Base-by-base conservation (phyloP, 305 asterid species). In the Fraxinus sp. region DNA sequence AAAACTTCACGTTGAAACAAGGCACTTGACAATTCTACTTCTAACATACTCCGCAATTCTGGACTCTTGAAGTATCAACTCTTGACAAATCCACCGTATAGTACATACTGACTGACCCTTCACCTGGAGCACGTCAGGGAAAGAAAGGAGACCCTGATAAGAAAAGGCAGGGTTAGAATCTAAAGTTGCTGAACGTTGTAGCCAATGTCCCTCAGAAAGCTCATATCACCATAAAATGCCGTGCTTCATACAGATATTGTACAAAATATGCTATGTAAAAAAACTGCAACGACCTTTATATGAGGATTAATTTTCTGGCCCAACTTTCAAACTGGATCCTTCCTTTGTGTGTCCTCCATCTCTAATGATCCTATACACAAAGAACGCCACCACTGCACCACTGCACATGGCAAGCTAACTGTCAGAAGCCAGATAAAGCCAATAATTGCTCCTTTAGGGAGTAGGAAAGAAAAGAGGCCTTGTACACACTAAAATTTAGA, bases 361-460 rank as follows among this genome's bases (percentile, higher is more conserved):
- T 64, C 22, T 91, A 16, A 88, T 20, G 84, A 91, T 89, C 91
- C 98, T 91, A 85, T 92, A 93, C 73, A 89, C 88, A 80, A 87
- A 94, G 95, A 94, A 96, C 59, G 94, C 94, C 73, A 85, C 89
- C 82, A 93, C 91, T 79, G 92, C 94, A 11, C 97, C 97, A 88
- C 99, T 96, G 95, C 92, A 90, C 24, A 78, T 72, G 28, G 79
- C 80, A 85, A 79, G 73, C 35, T 16, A 82, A 16, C 70, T 0
- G 83, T 85, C 77, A 85, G 71, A 33, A 26, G 9, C 76, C 75
- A 10, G 13, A 22, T 37, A 43, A 6, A 59, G 32, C 39, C 24
- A 71, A 62, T 26, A 11, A 33, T 68, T 37, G 18, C 70, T 55
- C 10, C 8, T 57, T 41, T 11, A 8, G 73, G 66, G 79, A 52